Evolutionary conservation across 2,329 filamentous ascomycete species (phyloP).

Genomic region (Beauveria scarabaeidicola): DNA sequence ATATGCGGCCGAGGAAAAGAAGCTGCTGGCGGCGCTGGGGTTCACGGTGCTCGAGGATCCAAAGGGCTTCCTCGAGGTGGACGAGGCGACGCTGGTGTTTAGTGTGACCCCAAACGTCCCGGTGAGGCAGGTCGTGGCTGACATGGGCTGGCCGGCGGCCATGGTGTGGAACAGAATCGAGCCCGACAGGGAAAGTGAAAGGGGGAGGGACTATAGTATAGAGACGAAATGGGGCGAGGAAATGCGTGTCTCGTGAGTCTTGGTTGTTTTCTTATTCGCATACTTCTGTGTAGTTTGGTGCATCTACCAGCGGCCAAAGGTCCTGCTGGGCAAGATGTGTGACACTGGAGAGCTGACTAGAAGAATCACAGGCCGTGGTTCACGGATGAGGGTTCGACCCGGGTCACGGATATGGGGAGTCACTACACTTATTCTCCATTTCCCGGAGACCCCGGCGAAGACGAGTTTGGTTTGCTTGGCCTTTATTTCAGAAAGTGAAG

Average conservation of each 20-base stretch:
- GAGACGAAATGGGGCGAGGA: background rate
- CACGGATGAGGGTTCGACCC: background rate
- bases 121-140: constrained; percentile 17
- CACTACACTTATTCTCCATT: background rate
- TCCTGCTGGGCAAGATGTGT: no score
- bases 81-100: constrained; percentile 15
- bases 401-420: background rate
- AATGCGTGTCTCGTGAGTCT: background rate
- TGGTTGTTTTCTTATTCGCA: background rate
- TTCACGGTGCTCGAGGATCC: constrained; percentile 13
- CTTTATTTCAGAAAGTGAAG: background rate
- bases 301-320: no score
- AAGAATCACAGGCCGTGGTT: background rate
- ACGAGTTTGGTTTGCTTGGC: background rate
- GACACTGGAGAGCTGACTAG: background rate
- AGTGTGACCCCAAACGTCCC: constrained; percentile 13
- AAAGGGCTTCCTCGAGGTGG: constrained; percentile 15
- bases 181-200: background rate
- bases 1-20: constrained; percentile 7
- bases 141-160: constrained; percentile 15
- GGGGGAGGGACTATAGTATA: background rate
- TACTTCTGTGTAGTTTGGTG: no score
- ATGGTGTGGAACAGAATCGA: constrained; percentile 15
- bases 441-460: background rate
- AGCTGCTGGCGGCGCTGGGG: background rate